Evolutionary conservation across 2,329 filamentous ascomycete genomes (phyloP), one percentile per base, ranked within the genome.

Genomic region (Proliferodiscus dingleyae): DNA sequence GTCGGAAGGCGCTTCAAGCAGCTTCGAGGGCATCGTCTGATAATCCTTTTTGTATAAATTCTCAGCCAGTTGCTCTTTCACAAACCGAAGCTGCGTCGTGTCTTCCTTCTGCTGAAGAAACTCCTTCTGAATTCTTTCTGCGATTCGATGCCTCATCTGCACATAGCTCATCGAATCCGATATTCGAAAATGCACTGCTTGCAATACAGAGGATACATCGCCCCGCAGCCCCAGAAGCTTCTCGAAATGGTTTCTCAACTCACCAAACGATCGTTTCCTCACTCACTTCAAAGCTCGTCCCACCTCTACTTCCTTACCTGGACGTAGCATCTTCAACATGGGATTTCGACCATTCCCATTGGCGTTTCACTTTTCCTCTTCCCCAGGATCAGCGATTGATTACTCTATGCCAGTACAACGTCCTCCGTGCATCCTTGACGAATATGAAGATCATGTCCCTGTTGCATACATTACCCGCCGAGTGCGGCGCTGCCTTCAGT

Each of bases 391-490:
- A 49, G 34, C 43, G 43, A n/a, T 41, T 51, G 30, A 47, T 48
- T 21, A 43, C 42, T 9, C 34, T 49, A 7, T 37, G 43, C 19
- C 46, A 49, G 33, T 52, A 50, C 21, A 52, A 52, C 29, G 49
- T 49, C 36, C 43, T 50, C 28, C 50, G 43, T 38, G 50, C 45
- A 30, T 46, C 45, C 37, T 45, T 45, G 16, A 41, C 34, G 22
- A 52, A 54, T 48, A 52, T 54, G 46, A 36, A 41, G 11, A 42
- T 49, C 37, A 33, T 50, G 19, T 37, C 36, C 13, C 45, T 45
- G 29, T 19, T 45, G 11, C 22, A 43, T 23, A 28, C 13, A 16
- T 16, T 47, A 13, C 41, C 49, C 7, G 19, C 24, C 8, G 32
- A 41, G 28, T 47, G 49, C 33, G 19, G 32, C n/a, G 30, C 30